Evolutionary conservation across 2,329 filamentous ascomycete species (phyloP), one percentile per base, ranked within the genome.

Genomic region (Paracoccidioides lutzii): DNA sequence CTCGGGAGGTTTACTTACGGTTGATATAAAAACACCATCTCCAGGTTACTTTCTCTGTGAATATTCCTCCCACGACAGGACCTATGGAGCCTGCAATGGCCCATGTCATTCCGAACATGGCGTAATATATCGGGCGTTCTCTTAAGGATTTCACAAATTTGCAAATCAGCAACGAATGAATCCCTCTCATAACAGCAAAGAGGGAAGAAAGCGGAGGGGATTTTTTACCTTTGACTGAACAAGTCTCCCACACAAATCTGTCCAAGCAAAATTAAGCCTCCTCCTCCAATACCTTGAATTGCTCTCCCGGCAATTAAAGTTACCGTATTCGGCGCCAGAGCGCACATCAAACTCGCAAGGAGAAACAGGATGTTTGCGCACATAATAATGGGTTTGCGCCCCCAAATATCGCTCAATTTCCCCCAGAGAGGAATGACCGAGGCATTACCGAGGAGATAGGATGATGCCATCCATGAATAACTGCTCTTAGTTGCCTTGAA

Each of bases 321-420:
- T 30, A 76, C 72, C 61, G 85, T 78, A 59, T 75, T 81, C 53
- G 74, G 73, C 3, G 80, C 72, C 35, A 83, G 62, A 2, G 76
- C 82, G 42, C 80, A 80, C 28, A 85, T 72, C 54, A 84, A 67
- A 43, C 79, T 83, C 33, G 80, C 81, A 12, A 82, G 67, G 55
- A 85, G 76, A 69, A 86, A 87, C 30, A 83, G 69, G 28, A 76
- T 67, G 58, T 83, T 83, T 32, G 81, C 81, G 2, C 78, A 61
- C n/a, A 86, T 70, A 33, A 86, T 71, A 52, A 83, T 76, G 7
- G 78, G 77, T 62, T 85, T 87, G 45, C 83, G 75, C 1, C 83
- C 83, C 71, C 80, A 85, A 56, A 86, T 85, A 60, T 86, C 83
- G 45, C 79, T 81, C 28, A 84, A 69, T 63, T 84, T 84, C 28